These are phyloP conservation scores for Picochlorum sp. DNA, from an alignment of 139 green algal genomes.

Conservation along the genomic window DNA sequence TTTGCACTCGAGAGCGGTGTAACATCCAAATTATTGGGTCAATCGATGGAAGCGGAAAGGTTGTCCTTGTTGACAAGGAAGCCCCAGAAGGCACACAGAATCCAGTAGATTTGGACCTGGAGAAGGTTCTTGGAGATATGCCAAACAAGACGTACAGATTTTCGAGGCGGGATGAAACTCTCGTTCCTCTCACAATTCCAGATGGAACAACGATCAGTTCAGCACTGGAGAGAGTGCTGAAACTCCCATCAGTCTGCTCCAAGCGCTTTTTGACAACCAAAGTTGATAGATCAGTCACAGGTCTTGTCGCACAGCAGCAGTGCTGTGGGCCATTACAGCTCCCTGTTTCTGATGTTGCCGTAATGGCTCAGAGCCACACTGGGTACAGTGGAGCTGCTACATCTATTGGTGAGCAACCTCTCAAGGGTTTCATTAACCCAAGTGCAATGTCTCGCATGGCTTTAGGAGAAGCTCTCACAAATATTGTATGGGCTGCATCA, in stretches of 20 bases:
- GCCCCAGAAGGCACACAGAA: conserved; percentile 40
- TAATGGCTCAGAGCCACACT: conserved; percentile 79
- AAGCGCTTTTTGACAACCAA: conserved; percentile 99
- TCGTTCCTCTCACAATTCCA: conserved; percentile 44
- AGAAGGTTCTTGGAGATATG: conserved; percentile 96
- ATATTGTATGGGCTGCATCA: conserved; percentile 79
- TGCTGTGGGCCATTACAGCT: conserved; percentile 85
- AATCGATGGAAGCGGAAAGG: conserved; percentile 81
- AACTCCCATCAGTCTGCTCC: conserved; percentile 82
- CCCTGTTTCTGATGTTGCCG: conserved; percentile 83
- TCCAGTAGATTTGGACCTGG: conserved; percentile 91
- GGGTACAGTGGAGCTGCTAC: conserved; percentile 73
- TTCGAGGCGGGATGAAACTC: conserved; percentile 7
- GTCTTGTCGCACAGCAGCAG: conserved; percentile 96
- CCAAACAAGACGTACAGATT: conserved; percentile 89
- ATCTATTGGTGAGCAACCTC: conserved; percentile 90
- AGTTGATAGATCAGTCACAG: conserved; percentile 86
- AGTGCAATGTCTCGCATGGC: conserved; percentile 88
- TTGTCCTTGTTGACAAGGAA: conserved; percentile 73
- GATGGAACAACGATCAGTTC: conserved; percentile 27
- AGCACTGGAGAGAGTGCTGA: conserved; percentile 74
- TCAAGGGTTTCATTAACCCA: conserved; percentile 91
- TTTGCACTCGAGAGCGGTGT: conserved; percentile 87
- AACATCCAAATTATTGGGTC: conserved; percentile 90
- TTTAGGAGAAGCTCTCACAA: conserved; percentile 91